These are phyloP conservation scores for Tricholoma saponaceum DNA, from an alignment of 768 basidiomycete species.

Conservation along the genomic window DNA sequence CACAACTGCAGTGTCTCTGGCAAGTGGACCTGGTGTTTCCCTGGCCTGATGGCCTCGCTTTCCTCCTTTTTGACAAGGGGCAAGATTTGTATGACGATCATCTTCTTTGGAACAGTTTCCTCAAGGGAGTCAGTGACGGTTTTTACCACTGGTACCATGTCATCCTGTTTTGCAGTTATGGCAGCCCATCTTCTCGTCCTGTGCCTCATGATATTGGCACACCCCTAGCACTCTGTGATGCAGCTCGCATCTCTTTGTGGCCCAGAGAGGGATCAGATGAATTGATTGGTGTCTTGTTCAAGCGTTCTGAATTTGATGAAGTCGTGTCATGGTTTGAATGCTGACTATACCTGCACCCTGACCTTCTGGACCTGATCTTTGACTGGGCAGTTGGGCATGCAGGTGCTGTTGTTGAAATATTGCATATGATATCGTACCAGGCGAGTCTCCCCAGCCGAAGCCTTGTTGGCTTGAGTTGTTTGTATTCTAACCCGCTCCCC, in stretches of 20 bases:
- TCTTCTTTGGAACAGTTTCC: neutral
- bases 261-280: neutral
- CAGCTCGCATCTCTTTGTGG: conserved; percentile 1
- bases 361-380: conserved; percentile 9
- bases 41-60: neutral
- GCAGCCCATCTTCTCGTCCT: neutral
- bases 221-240: neutral
- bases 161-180: neutral
- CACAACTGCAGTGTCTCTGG: neutral
- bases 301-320: conserved; percentile 10
- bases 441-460: too few relatives aligned
- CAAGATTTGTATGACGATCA: neutral
- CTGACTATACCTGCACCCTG: neutral
- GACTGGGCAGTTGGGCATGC: conserved; percentile 12
- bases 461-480: too few relatives aligned
- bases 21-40: neutral
- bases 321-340: conserved; percentile 3
- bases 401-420: too few relatives aligned
- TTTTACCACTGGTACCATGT: neutral
- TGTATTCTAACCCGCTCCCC: neutral
- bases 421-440: too few relatives aligned
- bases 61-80: neutral
- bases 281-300: conserved; percentile 11
- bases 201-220: neutral
- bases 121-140: neutral